Evolutionary conservation across 164 flowering plant genomes (phyloP).

Genomic region (Dillenia turbinata): DNA sequence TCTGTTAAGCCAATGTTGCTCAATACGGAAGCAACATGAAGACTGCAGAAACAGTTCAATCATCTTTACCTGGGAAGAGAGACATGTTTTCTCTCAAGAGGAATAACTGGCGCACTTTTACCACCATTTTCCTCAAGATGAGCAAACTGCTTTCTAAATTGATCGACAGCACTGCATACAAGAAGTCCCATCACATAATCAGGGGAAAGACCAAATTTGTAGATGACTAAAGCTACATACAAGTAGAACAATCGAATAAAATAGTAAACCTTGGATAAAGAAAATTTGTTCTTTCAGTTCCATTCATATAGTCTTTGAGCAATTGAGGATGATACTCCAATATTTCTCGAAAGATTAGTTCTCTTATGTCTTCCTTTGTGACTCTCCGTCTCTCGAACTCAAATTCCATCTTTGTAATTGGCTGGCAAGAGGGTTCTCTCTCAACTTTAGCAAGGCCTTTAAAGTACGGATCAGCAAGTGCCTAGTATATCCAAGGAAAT

Average conservation of each 20-base stretch:
- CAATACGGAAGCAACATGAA: too few species aligned
- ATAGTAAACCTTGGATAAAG: conserved; percentile 76
- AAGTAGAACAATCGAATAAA: conserved; percentile 2
- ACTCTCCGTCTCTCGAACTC: conserved; percentile 90
- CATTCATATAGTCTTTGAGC: conserved; percentile 70
- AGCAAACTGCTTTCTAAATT: conserved; percentile 84
- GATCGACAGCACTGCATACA: conserved; percentile 73
- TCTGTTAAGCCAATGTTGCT: too few species aligned
- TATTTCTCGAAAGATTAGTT: conserved; percentile 80
- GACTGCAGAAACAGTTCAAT: too few species aligned
- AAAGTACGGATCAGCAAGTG: conserved; percentile 87
- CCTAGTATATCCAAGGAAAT: conserved; percentile 35
- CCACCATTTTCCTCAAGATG: conserved; percentile 85
- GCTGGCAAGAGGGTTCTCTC: conserved; percentile 91
- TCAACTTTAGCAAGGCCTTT: conserved; percentile 79
- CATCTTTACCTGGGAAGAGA: conserved; percentile 78
- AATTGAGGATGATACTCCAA: conserved; percentile 93
- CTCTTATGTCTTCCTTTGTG: conserved; percentile 83
- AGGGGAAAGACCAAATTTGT: neutral
- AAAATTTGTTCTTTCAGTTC: conserved; percentile 77
- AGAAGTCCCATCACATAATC: conserved; percentile 7
- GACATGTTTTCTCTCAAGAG: conserved; percentile 76
- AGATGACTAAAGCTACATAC: neutral
- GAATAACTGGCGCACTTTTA: conserved; percentile 70
- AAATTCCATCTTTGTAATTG: conserved; percentile 82